Conservation (phyloP, 2,329 filamentous ascomycete species). For the Triangularia verruculosa region DNA sequence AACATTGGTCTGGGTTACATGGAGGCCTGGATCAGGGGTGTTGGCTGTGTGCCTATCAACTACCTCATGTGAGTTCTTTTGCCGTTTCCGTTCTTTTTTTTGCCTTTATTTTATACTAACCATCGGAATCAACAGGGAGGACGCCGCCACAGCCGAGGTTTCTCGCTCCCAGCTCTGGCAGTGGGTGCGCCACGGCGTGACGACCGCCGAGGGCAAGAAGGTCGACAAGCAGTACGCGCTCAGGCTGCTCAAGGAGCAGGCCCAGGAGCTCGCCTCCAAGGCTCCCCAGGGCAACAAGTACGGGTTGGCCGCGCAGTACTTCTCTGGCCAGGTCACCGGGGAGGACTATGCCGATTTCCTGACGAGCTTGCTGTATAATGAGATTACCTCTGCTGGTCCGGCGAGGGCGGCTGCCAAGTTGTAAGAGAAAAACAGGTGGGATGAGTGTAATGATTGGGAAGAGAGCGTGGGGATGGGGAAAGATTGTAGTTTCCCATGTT, state of each 20-base stretch:
- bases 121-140: conserved; percentile 58
- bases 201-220: conserved; percentile 82
- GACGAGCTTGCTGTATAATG: conserved; percentile 81
- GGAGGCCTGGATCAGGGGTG: conserved; percentile 94
- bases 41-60: conserved; percentile 97
- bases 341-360: conserved; percentile 98
- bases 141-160: conserved; percentile 94
- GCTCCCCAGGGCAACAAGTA: conserved; percentile 88
- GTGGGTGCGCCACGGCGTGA: conserved; percentile 74
- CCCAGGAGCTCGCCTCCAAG: conserved; percentile 69
- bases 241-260: conserved; percentile 80
- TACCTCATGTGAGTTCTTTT: conserved; percentile 66
- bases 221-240: conserved; percentile 91
- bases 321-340: conserved; percentile 86
- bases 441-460: not conserved
- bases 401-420: conserved; percentile 62
- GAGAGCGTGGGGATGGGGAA: not conserved
- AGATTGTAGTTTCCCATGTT: not conserved
- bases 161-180: conserved; percentile 95
- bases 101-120: no score
- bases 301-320: conserved; percentile 87
- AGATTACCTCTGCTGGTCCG: conserved; percentile 73
- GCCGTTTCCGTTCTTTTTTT: not conserved
- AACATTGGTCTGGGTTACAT: conserved; percentile 97
- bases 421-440: conserved; percentile 34